These are phyloP conservation scores for Rostrohypoxylon terebratum DNA, from an alignment of 495 filamentous ascomycete species.

Conservation along the genomic window DNA sequence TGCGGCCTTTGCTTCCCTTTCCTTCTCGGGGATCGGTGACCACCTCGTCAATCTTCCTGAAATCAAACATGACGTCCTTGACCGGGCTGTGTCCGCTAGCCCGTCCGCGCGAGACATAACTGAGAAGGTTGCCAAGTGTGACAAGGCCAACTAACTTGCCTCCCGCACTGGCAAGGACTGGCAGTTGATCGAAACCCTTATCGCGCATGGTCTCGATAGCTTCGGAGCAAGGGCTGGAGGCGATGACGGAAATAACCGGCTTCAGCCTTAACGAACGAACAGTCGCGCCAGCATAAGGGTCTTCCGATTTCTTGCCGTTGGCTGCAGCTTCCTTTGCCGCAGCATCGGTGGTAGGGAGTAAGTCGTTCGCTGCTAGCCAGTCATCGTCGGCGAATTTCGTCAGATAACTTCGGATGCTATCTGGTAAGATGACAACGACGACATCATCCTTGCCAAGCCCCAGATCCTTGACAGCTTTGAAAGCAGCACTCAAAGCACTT, in stretches of 20 bases:
- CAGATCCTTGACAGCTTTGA: conserved; percentile 80
- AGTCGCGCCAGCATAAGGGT: conserved; percentile 77
- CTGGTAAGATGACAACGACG: conserved; percentile 90
- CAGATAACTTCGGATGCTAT: conserved; percentile 97
- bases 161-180: conserved; percentile 77
- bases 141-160: conserved; percentile 87
- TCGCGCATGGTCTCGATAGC: conserved; percentile 98
- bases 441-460: conserved; percentile 79
- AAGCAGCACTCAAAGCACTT: conserved; percentile 87
- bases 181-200: conserved; percentile 95
- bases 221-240: conserved; percentile 75
- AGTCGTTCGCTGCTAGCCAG: conserved; percentile 95
- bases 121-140: conserved; percentile 93
- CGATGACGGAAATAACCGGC: conserved; percentile 85
- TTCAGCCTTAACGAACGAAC: conserved; percentile 86
- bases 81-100: conserved; percentile 78
- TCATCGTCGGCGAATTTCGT: conserved; percentile 99
- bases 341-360: conserved; percentile 67
- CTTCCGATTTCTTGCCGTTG: conserved; percentile 62
- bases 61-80: conserved; percentile 95
- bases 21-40: conserved; percentile 83
- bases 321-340: conserved; percentile 56
- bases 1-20: conserved; percentile 62
- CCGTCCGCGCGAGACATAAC: conserved; percentile 83
- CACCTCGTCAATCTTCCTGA: conserved; percentile 83